Percentiles rank a stretch among this genome's conserved stretches.
phyloP scores from a whole-genome alignment of 495 filamentous ascomycete genomes.

The Podospora pseudocomata region DNA sequence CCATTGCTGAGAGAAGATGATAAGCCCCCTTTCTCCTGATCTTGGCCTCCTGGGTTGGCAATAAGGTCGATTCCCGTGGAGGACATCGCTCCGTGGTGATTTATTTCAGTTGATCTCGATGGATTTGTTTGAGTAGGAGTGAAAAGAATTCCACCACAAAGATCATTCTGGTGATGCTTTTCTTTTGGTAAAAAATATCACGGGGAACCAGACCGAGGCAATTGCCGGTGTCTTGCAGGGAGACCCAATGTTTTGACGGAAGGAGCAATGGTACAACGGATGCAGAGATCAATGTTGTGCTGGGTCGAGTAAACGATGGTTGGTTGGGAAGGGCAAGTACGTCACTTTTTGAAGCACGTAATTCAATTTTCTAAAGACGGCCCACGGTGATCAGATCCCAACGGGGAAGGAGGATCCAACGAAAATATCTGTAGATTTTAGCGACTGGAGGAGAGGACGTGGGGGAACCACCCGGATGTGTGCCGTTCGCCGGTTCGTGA shows the following conservation, averaged over 20 bases:
- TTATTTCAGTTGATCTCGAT: slow-evolving; percentile 15
- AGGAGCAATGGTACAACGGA: background rate
- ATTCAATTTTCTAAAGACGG: background rate
- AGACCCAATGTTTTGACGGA: background rate
- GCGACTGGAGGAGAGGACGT: too few species aligned
- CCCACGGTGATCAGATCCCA: background rate
- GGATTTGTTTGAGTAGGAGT: slow-evolving; percentile 42
- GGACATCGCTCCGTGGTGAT: background rate
- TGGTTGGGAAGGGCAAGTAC: background rate
- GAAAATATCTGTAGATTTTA: too few species aligned
- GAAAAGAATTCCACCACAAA: slow-evolving; percentile 44
- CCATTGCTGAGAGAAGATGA: background rate
- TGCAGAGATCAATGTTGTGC: background rate
- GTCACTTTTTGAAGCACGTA: background rate
- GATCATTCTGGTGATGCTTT: slow-evolving; percentile 27
- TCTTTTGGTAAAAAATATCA: background rate
- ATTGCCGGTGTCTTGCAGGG: background rate
- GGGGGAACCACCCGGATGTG: too few species aligned
- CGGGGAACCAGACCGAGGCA: background rate
- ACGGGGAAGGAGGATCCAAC: background rate
- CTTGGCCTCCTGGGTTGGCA: slow-evolving; percentile 1
- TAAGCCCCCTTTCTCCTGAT: slow-evolving; percentile 17
- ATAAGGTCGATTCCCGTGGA: slow-evolving; percentile 3
- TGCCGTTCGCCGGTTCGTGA: too few species aligned
- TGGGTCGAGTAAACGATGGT: background rate